A percentile compares a stretch with the other conserved stretches of the same genome.
Conservation (phyloP, 768 basidiomycete genomes). For the Thelephora ganbajun region DNA sequence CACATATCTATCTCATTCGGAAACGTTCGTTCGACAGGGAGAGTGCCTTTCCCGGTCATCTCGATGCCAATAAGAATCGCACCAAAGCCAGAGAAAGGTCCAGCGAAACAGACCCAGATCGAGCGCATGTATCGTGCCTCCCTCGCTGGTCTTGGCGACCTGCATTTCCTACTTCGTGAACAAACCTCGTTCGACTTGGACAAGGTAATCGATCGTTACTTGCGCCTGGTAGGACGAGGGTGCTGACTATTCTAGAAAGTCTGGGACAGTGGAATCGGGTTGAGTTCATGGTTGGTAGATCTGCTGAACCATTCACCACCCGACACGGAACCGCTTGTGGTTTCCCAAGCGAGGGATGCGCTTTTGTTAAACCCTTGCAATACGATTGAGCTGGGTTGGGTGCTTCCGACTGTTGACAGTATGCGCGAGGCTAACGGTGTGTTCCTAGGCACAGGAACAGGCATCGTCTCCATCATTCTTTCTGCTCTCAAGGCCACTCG, state of each 20-base stretch:
- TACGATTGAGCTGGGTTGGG: slow-evolving; percentile 61
- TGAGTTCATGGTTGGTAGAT: slow-evolving; percentile 62
- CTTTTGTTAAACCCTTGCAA: slow-evolving; percentile 25
- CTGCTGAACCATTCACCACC: slow-evolving; percentile 11
- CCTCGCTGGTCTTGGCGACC: slow-evolving; percentile 4
- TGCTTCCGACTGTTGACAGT: not conserved
- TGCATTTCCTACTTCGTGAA: slow-evolving; percentile 44
- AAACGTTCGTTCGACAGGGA: slow-evolving; percentile 27
- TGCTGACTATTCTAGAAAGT: slow-evolving; percentile 53
- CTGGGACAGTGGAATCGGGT: slow-evolving; percentile 87
- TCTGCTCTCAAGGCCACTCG: slow-evolving; percentile 35
- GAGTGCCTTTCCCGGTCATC: slow-evolving; percentile 40
- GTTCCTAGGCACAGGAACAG: slow-evolving; percentile 64
- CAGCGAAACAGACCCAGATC: slow-evolving; percentile 55
- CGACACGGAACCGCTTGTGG: slow-evolving; percentile 3
- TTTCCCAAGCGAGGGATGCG: slow-evolving; percentile 20
- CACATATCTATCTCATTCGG: slow-evolving; percentile 18
- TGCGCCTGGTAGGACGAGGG: slow-evolving; percentile 6
- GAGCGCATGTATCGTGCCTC: slow-evolving; percentile 33
- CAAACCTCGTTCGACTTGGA: slow-evolving; percentile 87
- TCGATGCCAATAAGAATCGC: slow-evolving; percentile 51
- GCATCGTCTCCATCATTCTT: slow-evolving; percentile 61
- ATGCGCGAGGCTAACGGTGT: not conserved
- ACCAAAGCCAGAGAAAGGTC: slow-evolving; percentile 11
- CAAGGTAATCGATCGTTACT: slow-evolving; percentile 41